phyloP scores from a whole-genome alignment of 2,329 filamentous ascomycete species.

The Paecilomyces dactylethromorphus region DNA sequence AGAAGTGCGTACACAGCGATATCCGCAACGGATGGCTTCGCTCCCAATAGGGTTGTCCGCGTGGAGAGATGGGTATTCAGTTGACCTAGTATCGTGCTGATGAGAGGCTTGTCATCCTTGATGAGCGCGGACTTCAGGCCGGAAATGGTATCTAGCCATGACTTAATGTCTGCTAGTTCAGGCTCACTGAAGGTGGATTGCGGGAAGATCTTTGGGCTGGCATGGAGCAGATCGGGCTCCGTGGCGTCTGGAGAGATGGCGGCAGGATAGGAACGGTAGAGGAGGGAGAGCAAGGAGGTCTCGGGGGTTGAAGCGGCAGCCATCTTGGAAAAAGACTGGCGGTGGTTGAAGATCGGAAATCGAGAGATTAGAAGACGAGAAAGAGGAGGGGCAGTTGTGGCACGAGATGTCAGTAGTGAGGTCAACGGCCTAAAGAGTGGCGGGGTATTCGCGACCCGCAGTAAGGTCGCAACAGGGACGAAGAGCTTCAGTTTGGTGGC shows the following conservation, averaged over 20 bases:
- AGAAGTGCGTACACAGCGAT: conserved; percentile 75
- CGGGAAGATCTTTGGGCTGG: conserved; percentile 59
- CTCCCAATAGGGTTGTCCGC: conserved; percentile 81
- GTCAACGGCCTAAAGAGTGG: not conserved
- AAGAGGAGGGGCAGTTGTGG: not conserved
- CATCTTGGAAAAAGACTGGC: conserved; percentile 10
- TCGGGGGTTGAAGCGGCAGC: conserved; percentile 31
- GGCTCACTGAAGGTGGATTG: conserved; percentile 64
- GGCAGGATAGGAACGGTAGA: conserved; percentile 39
- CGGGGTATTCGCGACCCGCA: conserved; percentile 14
- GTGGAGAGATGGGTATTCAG: conserved; percentile 84
- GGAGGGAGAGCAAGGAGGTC: conserved; percentile 37
- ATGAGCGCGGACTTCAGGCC: conserved; percentile 53
- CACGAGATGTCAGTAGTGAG: not conserved
- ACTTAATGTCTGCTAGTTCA: conserved; percentile 80
- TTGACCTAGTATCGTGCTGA: conserved; percentile 62
- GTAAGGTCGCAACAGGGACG: conserved; percentile 5
- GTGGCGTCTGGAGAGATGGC: conserved; percentile 33
- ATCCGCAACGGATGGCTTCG: conserved; percentile 83
- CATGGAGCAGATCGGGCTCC: conserved; percentile 37
- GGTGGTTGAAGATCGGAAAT: conserved; percentile 12
- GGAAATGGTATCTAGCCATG: conserved; percentile 76
- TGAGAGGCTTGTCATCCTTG: conserved; percentile 48
- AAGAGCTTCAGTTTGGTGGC: conserved; percentile 7
- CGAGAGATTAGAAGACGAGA: not conserved